phyloP scores from a whole-genome alignment of 495 filamentous ascomycete species.

The Filosporella fistucella region DNA sequence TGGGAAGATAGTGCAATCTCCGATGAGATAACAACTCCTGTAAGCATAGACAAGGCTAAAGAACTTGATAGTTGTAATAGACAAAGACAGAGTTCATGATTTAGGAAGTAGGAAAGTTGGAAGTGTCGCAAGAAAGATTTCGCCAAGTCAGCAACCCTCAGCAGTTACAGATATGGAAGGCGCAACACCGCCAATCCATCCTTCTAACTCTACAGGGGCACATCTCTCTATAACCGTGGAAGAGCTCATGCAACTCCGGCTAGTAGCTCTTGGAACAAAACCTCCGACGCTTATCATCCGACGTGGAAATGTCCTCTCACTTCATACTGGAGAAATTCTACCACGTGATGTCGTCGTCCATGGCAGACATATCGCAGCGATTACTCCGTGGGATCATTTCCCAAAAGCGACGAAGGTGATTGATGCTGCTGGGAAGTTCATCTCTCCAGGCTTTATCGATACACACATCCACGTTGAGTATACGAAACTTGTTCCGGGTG shows the following conservation, averaged over 20 bases:
- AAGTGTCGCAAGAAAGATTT: neutral
- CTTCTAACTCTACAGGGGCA: neutral
- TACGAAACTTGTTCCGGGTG: slow-evolving; percentile 6
- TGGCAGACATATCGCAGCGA: slow-evolving; percentile 8
- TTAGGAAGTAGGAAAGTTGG: too few relatives aligned
- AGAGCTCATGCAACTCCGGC: slow-evolving; percentile 3
- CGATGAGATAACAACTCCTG: too few relatives aligned
- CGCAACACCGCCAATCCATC: neutral
- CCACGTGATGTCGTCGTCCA: slow-evolving; percentile 5
- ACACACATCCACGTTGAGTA: slow-evolving; percentile 7
- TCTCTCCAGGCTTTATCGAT: slow-evolving; percentile 8
- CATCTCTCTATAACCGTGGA: slow-evolving; percentile 2
- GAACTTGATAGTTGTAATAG: too few relatives aligned
- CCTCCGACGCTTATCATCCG: slow-evolving; percentile 4
- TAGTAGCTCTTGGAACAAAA: slow-evolving; percentile 1
- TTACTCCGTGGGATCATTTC: slow-evolving; percentile 5
- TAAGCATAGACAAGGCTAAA: too few relatives aligned
- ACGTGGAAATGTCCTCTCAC: neutral
- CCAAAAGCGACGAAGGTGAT: neutral
- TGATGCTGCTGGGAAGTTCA: neutral
- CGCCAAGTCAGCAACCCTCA: neutral
- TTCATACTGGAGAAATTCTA: slow-evolving; percentile 1
- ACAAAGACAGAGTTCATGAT: too few relatives aligned
- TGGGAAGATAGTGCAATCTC: too few relatives aligned
- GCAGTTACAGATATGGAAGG: neutral